Evolutionary conservation across 2,329 filamentous ascomycete species (phyloP).

Genomic region (Phaeosphaeria sp.): DNA sequence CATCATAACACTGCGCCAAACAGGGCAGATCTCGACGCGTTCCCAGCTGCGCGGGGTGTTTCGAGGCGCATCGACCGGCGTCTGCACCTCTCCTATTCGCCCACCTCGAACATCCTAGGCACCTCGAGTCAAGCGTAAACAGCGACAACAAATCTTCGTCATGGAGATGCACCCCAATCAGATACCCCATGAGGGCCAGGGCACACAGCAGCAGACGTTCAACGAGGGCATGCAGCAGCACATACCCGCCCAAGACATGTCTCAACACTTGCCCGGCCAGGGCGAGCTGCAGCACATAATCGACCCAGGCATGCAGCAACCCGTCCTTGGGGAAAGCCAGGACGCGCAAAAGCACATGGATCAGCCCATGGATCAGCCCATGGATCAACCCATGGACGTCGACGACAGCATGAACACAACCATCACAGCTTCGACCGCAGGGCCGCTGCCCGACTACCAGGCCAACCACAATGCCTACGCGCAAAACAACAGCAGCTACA

Average conservation of each 20-base stretch:
- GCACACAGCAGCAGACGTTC: background rate
- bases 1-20: constrained; percentile 1
- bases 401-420: constrained; percentile 58
- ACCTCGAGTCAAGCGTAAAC: constrained; percentile 19
- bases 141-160: constrained; percentile 16
- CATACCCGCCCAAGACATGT: background rate
- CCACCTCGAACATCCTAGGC: constrained; percentile 19
- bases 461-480: constrained; percentile 4
- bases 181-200: background rate
- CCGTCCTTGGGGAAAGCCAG: constrained; percentile 2
- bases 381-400: constrained; percentile 48
- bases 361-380: constrained; percentile 43
- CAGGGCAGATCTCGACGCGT: constrained; percentile 37
- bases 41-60: constrained; percentile 32
- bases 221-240: background rate
- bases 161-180: constrained; percentile 32
- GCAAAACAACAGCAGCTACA: constrained; percentile 34
- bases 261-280: background rate
- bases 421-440: constrained; percentile 50
- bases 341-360: constrained; percentile 44
- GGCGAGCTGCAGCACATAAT: constrained; percentile 1
- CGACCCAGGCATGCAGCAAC: background rate
- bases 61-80: constrained; percentile 27
- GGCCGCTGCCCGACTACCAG: constrained; percentile 49
- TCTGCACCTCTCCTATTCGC: constrained; percentile 34